Conservation (phyloP, 495 filamentous ascomycete species). For the Penicilliopsis zonata region DNA sequence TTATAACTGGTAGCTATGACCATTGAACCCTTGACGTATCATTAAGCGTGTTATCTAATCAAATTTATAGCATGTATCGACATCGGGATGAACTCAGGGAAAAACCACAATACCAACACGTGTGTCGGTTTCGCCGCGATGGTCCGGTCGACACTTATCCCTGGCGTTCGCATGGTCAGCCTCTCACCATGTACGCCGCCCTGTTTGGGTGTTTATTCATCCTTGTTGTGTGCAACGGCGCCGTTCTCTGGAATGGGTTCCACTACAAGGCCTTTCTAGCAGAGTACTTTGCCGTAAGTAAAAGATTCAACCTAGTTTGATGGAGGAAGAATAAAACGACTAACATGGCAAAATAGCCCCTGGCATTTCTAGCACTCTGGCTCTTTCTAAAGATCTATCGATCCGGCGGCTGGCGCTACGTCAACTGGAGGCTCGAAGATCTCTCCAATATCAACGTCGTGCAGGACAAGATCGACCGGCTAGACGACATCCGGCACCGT, state of each 20-base stretch:
- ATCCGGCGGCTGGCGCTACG: conserved; percentile 6
- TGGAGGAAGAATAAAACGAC: neutral
- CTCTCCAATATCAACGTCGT: conserved; percentile 11
- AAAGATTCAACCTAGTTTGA: neutral
- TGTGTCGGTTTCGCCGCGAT: conserved; percentile 15
- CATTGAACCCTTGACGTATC: neutral
- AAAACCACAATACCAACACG: conserved; percentile 11
- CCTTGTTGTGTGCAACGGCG: conserved; percentile 22
- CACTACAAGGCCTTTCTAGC: conserved; percentile 17
- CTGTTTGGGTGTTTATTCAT: conserved; percentile 25
- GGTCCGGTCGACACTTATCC: conserved; percentile 23
- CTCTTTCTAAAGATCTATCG: conserved; percentile 15
- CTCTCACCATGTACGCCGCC: conserved; percentile 22
- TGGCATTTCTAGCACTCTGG: conserved; percentile 19
- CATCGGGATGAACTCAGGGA: conserved; percentile 14
- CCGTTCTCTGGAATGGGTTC: conserved; percentile 27
- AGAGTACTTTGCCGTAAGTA: conserved; percentile 25
- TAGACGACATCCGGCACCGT: conserved; percentile 8
- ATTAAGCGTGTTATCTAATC: too few relatives aligned
- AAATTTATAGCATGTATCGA: conserved; percentile 14
- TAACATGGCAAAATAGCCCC: conserved; percentile 5
- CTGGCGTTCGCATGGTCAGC: conserved; percentile 30
- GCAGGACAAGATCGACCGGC: conserved; percentile 3
- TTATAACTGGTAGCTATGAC: conserved; percentile 16
- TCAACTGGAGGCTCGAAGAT: conserved; percentile 17